These are phyloP conservation scores for Tetrapisispora namnaoensis DNA, from an alignment of 805 yeast species.

Conservation along the genomic window DNA sequence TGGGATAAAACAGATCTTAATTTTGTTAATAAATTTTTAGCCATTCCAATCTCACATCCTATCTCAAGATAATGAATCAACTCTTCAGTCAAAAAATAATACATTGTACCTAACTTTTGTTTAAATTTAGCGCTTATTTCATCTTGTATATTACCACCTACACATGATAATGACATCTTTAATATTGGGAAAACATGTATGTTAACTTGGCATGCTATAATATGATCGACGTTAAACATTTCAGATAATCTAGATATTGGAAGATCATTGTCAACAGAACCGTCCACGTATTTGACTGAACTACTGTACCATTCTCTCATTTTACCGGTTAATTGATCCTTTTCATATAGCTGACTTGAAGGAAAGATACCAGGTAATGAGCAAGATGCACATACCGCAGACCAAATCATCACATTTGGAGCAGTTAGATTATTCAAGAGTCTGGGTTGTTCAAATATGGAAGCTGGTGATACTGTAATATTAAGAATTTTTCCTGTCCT, in stretches of 20 bases:
- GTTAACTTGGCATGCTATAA: conserved; percentile 94
- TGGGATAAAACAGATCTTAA: conserved; percentile 71
- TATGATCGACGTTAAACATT: conserved; percentile 95
- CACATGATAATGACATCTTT: conserved; percentile 53
- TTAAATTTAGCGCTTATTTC: conserved; percentile 48
- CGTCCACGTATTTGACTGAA: conserved; percentile 80
- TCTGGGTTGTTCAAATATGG: conserved; percentile 84
- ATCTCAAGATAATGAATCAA: conserved; percentile 68
- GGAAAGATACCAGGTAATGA: conserved; percentile 89
- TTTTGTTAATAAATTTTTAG: conserved; percentile 63
- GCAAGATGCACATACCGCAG: conserved; percentile 89
- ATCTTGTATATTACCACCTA: conserved; percentile 60
- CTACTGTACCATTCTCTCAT: conserved; percentile 71
- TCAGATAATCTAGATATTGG: conserved; percentile 87
- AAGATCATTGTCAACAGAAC: conserved; percentile 88
- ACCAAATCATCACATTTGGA: conserved; percentile 75
- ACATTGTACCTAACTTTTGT: conserved; percentile 41
- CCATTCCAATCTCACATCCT: conserved; percentile 64
- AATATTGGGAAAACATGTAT: conserved; percentile 91
- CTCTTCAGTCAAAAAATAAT: conserved; percentile 57
- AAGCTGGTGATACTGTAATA: conserved; percentile 87
- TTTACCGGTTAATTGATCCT: conserved; percentile 61
- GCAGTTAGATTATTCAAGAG: conserved; percentile 71
- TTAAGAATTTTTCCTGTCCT: conserved; percentile 89
- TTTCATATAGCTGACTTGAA: conserved; percentile 76